Conservation (phyloP, 176 grass and related monocot species). For the Zoysia pacifica region DNA sequence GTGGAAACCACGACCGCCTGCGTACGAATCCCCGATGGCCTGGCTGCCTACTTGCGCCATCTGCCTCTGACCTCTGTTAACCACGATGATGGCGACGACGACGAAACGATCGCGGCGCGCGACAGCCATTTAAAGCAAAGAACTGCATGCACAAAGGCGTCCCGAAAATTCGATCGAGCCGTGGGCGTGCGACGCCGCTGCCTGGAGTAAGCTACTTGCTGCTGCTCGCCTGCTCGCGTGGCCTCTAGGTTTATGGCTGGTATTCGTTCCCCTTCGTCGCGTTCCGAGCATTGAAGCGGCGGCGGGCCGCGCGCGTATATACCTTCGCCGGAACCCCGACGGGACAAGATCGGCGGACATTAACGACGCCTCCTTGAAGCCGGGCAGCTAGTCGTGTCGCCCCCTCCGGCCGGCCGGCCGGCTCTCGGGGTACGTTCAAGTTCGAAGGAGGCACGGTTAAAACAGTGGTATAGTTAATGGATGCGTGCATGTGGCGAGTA, state of each 20-base stretch:
- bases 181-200: background rate
- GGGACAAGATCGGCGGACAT: background rate
- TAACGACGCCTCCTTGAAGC: slow-evolving; percentile 34
- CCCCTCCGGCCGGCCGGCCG: background rate
- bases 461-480: background rate
- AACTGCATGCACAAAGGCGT: background rate
- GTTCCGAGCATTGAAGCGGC: background rate
- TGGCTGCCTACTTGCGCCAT: background rate
- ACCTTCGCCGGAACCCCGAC: background rate
- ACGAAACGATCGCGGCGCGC: background rate
- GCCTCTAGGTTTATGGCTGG: background rate
- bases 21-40: background rate
- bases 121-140: background rate
- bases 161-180: background rate
- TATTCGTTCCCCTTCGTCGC: background rate
- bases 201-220: too few species aligned
- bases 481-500: background rate
- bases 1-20: background rate
- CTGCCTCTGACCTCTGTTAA: background rate
- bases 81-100: background rate
- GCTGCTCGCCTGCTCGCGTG: background rate
- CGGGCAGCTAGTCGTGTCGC: background rate
- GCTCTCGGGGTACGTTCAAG: background rate
- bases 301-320: background rate
- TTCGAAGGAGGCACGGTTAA: background rate